A percentile compares a stretch with the other conserved stretches of the same genome.
Conservation (phyloP, 2,329 filamentous ascomycete species). For the Orbilia oligospora region DNA sequence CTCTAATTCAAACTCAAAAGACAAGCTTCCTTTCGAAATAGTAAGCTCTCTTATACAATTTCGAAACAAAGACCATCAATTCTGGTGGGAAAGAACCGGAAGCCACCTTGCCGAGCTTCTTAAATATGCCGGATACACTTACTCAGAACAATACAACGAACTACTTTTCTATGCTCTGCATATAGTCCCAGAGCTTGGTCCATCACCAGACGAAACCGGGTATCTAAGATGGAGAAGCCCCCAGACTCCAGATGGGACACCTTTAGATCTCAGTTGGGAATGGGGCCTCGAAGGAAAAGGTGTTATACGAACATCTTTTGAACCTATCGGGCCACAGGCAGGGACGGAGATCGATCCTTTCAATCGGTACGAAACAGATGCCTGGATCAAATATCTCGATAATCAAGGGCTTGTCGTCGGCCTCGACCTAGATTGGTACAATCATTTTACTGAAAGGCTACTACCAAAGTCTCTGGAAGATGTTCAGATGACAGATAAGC, state of each 20-base stretch:
- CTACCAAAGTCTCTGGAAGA: conserved; percentile 51
- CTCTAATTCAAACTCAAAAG: background rate
- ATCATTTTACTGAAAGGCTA: conserved; percentile 61
- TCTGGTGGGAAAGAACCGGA: conserved; percentile 64
- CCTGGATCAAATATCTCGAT: conserved; percentile 61
- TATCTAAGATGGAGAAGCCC: conserved; percentile 62
- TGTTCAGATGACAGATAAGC: conserved; percentile 54
- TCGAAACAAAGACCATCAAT: conserved; percentile 62
- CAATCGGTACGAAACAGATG: conserved; percentile 61
- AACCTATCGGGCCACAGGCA: conserved; percentile 63
- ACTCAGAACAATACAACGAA: conserved; percentile 63
- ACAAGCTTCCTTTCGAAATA: conserved; percentile 61
- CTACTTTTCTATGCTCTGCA: conserved; percentile 63
- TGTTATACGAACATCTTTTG: conserved; percentile 63
- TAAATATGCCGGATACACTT: conserved; percentile 63
- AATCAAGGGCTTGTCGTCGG: conserved; percentile 62
- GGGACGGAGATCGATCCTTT: conserved; percentile 62
- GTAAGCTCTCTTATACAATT: conserved; percentile 62
- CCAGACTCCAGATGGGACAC: conserved; percentile 63
- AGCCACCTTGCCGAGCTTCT: conserved; percentile 63
- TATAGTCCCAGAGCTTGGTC: conserved; percentile 63
- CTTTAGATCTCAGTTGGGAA: conserved; percentile 64
- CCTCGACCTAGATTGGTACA: conserved; percentile 63
- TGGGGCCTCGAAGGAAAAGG: conserved; percentile 61
- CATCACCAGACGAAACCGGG: conserved; percentile 60